These are phyloP conservation scores for Nicotiana paniculata DNA, from an alignment of 257 asterid species.

Conservation along the genomic window DNA sequence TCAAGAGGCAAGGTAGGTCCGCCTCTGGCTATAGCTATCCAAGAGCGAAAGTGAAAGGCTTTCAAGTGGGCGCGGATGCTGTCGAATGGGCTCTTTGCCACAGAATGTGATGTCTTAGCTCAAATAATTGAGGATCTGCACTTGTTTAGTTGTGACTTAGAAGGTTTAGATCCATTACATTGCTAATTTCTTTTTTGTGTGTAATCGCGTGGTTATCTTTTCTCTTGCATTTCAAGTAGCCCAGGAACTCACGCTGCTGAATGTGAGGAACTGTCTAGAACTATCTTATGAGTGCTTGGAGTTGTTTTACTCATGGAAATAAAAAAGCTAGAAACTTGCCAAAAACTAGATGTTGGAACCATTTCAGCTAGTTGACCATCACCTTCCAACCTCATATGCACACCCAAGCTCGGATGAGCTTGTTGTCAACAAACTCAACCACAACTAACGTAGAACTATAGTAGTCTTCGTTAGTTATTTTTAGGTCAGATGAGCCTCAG, in stretches of 20 bases:
- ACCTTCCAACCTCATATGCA: background rate
- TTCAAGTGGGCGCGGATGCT: too few relatives aligned
- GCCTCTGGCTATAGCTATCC: too few relatives aligned
- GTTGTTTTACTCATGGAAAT: background rate
- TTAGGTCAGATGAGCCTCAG: background rate
- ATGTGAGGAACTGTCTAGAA: background rate
- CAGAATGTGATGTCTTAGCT: background rate
- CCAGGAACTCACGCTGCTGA: background rate
- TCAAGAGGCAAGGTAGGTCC: too few relatives aligned
- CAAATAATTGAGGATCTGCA: background rate
- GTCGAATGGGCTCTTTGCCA: too few relatives aligned
- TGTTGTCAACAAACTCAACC: conserved; percentile 2
- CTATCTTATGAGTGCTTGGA: background rate
- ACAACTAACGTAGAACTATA: background rate
- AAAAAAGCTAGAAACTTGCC: background rate
- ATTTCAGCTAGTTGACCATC: conserved; percentile 6
- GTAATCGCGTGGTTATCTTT: background rate
- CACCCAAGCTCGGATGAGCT: background rate
- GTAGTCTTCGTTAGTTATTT: background rate
- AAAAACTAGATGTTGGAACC: background rate
- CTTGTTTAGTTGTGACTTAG: background rate
- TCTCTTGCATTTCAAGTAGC: background rate
- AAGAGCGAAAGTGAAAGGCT: too few relatives aligned
- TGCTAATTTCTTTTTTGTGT: background rate
- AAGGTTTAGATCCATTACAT: background rate